Base-by-base conservation (phyloP, 2,329 filamentous ascomycete species). In the Fusarium luffae region DNA sequence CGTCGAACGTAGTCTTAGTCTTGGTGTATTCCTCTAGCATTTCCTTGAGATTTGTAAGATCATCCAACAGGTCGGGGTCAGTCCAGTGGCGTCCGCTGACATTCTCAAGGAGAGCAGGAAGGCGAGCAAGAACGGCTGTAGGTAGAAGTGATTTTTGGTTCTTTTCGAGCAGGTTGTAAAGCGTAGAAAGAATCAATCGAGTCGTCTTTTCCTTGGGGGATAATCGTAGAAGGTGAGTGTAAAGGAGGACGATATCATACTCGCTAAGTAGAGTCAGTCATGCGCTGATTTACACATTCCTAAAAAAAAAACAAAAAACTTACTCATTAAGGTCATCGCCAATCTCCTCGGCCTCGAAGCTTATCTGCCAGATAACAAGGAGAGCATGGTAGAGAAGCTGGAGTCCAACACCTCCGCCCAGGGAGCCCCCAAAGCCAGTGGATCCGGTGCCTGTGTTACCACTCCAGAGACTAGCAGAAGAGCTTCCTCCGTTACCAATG, bases 201-300 rank as follows among this genome's bases (percentile, higher is more conserved):
- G 95, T 98, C 2, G 95, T 98, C 85, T 99, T 99, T 79, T 98
- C 96, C 81, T 99, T 99, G 46, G 95, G 94, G 4, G 96, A 98
- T 43, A 97, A 85, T 57, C 94, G 92, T 58, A 99, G 86, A 40
- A 99, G 90, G 71, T 97, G 92, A n/a, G 93, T 94, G 80, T 97
- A 98, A 46, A 98, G 88, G 48, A 94, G 87, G 68, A 98, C 87
- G 72, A 98, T 91, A 76, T 98, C 94, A 81, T 97, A 93, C 81
- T 98, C 94, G 73, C 94, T 71, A 43, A 16, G 23, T 21, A 19
- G 10, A 9, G 13, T 76, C 51, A 78, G 75, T 44, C 21, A 37
- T 43, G 32, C 42, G 10, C 37, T 12, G 7, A 32, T 19, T 54
- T 19, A 14, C 16, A 32, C 27, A 2, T 18, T n/a, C 18, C 10